Evolutionary conservation across 2,329 filamentous ascomycete species (phyloP).

Genomic region (Trichoderma oligosporum): DNA sequence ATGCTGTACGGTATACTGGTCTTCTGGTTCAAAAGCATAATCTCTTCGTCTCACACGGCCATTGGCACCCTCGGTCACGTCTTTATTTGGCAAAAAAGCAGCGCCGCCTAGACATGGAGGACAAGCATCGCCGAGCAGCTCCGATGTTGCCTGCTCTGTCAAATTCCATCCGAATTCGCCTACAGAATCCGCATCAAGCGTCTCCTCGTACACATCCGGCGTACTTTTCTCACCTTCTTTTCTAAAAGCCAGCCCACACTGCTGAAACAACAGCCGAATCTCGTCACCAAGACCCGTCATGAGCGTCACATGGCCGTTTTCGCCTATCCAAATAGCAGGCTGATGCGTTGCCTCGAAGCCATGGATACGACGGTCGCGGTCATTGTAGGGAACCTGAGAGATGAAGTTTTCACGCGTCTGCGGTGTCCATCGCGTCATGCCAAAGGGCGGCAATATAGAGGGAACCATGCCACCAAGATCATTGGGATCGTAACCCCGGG

Average conservation of each 20-base stretch:
- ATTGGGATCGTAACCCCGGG: slow-evolving; percentile 31
- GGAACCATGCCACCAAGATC: slow-evolving; percentile 38
- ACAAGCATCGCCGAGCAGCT: slow-evolving; percentile 40
- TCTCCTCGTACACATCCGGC: slow-evolving; percentile 45
- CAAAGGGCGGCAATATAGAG: slow-evolving; percentile 40
- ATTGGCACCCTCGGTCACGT: slow-evolving; percentile 37
- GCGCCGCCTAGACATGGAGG: slow-evolving; percentile 33
- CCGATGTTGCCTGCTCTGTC: slow-evolving; percentile 30
- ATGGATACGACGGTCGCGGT: slow-evolving; percentile 42
- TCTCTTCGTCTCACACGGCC: slow-evolving; percentile 31
- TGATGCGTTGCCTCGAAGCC: slow-evolving; percentile 50
- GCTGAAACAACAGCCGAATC: slow-evolving; percentile 34
- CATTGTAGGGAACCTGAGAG: slow-evolving; percentile 45
- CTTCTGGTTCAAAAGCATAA: slow-evolving; percentile 24
- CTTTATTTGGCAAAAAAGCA: slow-evolving; percentile 8
- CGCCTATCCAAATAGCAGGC: slow-evolving; percentile 52
- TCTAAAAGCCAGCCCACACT: slow-evolving; percentile 39
- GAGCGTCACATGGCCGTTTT: slow-evolving; percentile 44
- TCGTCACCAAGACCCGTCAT: slow-evolving; percentile 37
- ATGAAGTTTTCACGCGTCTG: slow-evolving; percentile 49
- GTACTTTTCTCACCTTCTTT: slow-evolving; percentile 43
- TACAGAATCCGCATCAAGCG: slow-evolving; percentile 37
- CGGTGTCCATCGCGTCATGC: slow-evolving; percentile 50
- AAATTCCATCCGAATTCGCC: slow-evolving; percentile 35
- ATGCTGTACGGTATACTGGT: slow-evolving; percentile 11